phyloP scores from a whole-genome alignment of 768 basidiomycete genomes.

The Podaxis sp. region DNA sequence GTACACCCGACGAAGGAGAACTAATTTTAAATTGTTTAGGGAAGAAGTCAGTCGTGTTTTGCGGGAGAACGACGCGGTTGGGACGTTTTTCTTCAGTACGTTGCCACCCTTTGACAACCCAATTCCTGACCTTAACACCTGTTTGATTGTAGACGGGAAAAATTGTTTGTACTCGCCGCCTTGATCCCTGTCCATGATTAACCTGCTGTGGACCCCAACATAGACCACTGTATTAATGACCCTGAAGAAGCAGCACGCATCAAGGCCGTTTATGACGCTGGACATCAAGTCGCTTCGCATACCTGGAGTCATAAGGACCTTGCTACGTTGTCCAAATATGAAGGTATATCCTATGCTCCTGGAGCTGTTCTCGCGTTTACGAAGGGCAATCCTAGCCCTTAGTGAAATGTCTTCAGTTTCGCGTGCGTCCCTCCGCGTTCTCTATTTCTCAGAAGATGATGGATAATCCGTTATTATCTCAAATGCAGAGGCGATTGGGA shows the following conservation, averaged over 20 bases:
- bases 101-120: not conserved
- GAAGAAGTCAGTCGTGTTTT: constrained; percentile 34
- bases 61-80: constrained; percentile 32
- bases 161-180: constrained; percentile 8
- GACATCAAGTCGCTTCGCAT: constrained; percentile 31
- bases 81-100: constrained; percentile 33
- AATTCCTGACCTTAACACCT: not conserved
- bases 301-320: constrained; percentile 31
- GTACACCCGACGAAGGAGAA: not conserved
- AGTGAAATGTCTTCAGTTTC: constrained; percentile 13
- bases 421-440: not conserved
- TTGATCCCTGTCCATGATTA: not conserved
- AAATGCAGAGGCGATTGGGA: constrained; percentile 21
- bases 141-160: constrained; percentile 6
- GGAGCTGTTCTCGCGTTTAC: not conserved
- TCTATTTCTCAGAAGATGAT: not conserved
- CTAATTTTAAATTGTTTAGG: constrained; percentile 21
- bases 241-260: constrained; percentile 16
- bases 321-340: constrained; percentile 15
- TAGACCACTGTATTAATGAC: constrained; percentile 30
- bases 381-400: not conserved
- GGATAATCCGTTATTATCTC: not conserved
- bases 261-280: constrained; percentile 22
- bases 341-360: constrained; percentile 15
- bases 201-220: not conserved